Conservation (phyloP, 306 rosid genomes). For the Malus domestica region ASM211411v1 NC_041801.1:4305001-4305500, state of each 20-base stretch:
- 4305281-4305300: conserved; percentile 24
- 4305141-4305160: too few species aligned
- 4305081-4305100: too few species aligned
- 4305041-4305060: too few species aligned
- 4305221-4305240: conserved; percentile 17
- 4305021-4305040: too few species aligned
- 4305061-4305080: too few species aligned
- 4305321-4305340: neutral
- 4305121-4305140: too few species aligned
- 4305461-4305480: neutral
- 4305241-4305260: conserved; percentile 24
- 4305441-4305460: conserved; percentile 12
- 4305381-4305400: neutral
- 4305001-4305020: too few species aligned
- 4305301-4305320: conserved; percentile 1
- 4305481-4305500: conserved; percentile 1
- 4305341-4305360: neutral
- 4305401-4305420: neutral
- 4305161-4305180: too few species aligned
- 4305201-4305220: neutral
- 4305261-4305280: conserved; percentile 8
- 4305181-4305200: too few species aligned
- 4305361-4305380: neutral
- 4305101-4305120: too few species aligned
- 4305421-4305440: neutral